phyloP scores from a whole-genome alignment of 164 flowering plant genomes.

The Annona cherimola region DNA sequence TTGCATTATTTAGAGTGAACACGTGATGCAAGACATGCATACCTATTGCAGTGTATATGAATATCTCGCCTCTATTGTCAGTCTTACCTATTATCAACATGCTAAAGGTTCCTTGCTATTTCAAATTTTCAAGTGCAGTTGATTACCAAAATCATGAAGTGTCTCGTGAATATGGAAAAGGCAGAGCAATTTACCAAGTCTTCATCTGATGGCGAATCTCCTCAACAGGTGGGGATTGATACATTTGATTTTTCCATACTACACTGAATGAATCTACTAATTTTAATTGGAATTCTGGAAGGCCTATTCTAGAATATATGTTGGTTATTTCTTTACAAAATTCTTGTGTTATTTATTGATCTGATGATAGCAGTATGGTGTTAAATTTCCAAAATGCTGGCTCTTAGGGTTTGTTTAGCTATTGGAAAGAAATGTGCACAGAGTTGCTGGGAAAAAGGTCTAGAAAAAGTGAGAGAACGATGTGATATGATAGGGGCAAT shows the following conservation, averaged over 20 bases:
- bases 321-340: background rate
- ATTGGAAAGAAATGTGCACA: no score
- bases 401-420: no score
- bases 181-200: conserved; percentile 24
- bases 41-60: no score
- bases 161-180: conserved; percentile 31
- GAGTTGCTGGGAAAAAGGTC: no score
- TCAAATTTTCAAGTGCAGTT: conserved; percentile 29
- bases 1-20: no score
- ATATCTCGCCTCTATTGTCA: background rate
- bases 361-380: no score
- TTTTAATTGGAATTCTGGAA: background rate
- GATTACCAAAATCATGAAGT: conserved; percentile 33
- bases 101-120: background rate
- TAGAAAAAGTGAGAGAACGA: no score
- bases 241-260: background rate
- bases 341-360: background rate
- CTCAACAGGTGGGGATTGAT: conserved; percentile 50
- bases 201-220: conserved; percentile 40
- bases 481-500: no score
- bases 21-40: no score
- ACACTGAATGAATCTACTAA: background rate
- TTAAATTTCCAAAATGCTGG: no score
- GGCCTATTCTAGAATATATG: background rate
- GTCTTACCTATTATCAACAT: background rate